Conservation (phyloP, 192 early-diverging fungal genomes). For the Rhizophagus prolifer region DNA sequence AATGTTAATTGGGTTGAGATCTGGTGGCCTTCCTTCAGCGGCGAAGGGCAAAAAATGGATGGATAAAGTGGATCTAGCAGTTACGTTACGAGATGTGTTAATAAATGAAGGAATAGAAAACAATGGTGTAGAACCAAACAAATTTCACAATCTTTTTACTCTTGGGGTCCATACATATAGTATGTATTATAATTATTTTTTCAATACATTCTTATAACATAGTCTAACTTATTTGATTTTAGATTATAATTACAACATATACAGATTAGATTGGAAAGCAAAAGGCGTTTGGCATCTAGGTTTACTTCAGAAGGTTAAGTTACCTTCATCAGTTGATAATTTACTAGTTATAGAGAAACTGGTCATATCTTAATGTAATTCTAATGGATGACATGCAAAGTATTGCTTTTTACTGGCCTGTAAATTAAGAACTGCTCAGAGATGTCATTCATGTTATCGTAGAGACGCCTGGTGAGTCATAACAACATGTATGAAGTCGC, state of each 20-base stretch:
- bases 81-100: conserved; percentile 4
- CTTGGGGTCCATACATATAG: neutral
- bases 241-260: conserved; percentile 28
- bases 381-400: too few species aligned
- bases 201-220: neutral
- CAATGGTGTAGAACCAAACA: neutral
- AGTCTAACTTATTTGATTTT: neutral
- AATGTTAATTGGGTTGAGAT: conserved; percentile 10
- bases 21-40: neutral
- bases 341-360: conserved; percentile 9
- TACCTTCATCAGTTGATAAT: conserved; percentile 12
- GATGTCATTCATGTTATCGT: too few species aligned
- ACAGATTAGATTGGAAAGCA: conserved; percentile 7
- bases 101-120: conserved; percentile 23
- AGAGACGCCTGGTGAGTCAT: too few species aligned
- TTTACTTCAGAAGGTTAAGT: conserved; percentile 13
- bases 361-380: neutral
- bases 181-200: conserved; percentile 15
- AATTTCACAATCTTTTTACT: conserved; percentile 13
- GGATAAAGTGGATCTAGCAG: conserved; percentile 12
- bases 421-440: too few species aligned
- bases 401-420: too few species aligned
- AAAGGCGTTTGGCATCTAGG: conserved; percentile 12
- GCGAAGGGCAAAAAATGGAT: conserved; percentile 17
- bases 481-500: too few species aligned